Evolutionary conservation across 2,329 filamentous ascomycete species (phyloP), one percentile per base, ranked within the genome.

Genomic region (Ceratocystis papillata): DNA sequence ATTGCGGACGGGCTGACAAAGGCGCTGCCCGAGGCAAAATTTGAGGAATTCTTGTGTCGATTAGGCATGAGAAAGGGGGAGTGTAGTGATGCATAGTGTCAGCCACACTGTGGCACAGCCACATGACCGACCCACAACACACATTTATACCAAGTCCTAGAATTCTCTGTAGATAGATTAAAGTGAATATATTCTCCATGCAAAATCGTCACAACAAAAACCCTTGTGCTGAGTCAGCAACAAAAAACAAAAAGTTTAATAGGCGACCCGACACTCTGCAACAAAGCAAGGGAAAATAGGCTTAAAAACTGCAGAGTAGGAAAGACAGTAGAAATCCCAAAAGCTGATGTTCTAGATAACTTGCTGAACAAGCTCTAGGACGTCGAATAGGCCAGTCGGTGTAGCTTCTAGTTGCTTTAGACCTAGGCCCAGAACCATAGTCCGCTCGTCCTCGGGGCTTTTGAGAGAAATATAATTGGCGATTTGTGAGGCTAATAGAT

Each of bases 401-500:
- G 78, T 77, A 4, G 77, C 76, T 55, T 80, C 79, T 1, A 79
- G 73, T 68, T 77, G 81, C 41, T 76, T 76, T 66, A 87, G 71
- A 0, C 85, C 85, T 7, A 88, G 75, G 0, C 85, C 85, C 2
- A 87, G 74, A 8, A 88, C 76, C n/a, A 88, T 73, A 1, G 79
- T 85, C 53, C 85, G 79, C 65, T 77, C 78, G 69, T 87, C 83
- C 60, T 85, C 79, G 1, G 90, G 85, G 64, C 88, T 81, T 69
- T 86, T 86, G 68, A 87, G 83, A 20, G 86, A 81, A 67, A 99
- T 82, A 48, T 87, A 83, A 72, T 87, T 95, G 4, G 88, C 94
- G 70, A 97, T 87, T 72, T 96, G 93, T 55, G 89, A 89, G 2
- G 92, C 92, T 72, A 95, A 87, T 1, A 96, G 83, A 74, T 96